Evolutionary conservation across 192 early-diverging fungal species (phyloP).

Genomic region (Umbelopsis ramanniana): DNA sequence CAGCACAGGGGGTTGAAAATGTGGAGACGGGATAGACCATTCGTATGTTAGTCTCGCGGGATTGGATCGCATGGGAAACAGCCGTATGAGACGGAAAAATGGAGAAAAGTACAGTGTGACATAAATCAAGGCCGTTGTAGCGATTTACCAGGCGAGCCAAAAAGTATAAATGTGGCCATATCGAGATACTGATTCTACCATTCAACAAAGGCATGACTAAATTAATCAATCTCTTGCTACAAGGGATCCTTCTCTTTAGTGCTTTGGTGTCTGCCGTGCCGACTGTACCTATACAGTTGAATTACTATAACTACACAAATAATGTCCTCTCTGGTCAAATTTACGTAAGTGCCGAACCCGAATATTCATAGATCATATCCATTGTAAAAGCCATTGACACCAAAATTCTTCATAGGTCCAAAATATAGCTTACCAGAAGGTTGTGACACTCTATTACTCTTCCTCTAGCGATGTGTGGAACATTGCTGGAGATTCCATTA

Average conservation of each 20-base stretch:
- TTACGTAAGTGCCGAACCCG: constrained; percentile 2
- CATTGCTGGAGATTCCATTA: constrained; percentile 8
- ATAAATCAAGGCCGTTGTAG: too few relatives aligned
- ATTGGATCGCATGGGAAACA: too few relatives aligned
- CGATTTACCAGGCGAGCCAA: too few relatives aligned
- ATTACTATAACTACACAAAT: constrained; percentile 16
- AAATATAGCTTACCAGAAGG: constrained; percentile 21
- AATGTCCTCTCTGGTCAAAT: constrained; percentile 22
- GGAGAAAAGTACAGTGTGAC: too few relatives aligned
- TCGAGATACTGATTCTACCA: not conserved
- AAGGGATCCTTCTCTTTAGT: not conserved
- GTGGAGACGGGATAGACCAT: too few relatives aligned
- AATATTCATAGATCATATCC: not conserved
- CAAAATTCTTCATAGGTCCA: not conserved
- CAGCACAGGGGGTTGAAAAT: too few relatives aligned
- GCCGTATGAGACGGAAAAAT: too few relatives aligned
- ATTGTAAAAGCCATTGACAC: not conserved
- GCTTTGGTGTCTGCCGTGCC: not conserved
- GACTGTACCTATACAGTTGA: constrained; percentile 9
- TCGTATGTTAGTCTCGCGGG: too few relatives aligned
- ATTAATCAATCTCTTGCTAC: not conserved
- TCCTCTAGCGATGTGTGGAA: constrained; percentile 8
- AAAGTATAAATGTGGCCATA: not conserved
- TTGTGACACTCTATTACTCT: constrained; percentile 19
- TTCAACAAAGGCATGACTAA: not conserved